Conservation (phyloP, 1,139 yeast species). For the Debaryomyces sp. region DNA sequence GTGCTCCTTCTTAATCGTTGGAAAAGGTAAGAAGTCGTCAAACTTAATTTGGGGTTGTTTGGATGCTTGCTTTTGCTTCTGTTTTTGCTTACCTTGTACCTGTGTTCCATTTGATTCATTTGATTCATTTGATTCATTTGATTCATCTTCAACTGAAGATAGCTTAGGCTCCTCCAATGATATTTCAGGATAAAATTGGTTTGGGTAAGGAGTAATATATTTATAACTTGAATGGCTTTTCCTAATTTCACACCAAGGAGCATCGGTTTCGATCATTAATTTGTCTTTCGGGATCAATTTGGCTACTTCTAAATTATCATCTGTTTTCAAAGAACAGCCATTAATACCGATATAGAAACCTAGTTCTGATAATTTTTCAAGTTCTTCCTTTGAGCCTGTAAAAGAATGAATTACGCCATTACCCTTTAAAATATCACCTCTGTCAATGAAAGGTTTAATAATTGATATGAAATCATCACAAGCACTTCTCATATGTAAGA, state of each 20-base stretch:
- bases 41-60: constrained; percentile 26
- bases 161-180: constrained; percentile 11
- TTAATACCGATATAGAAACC: constrained; percentile 82
- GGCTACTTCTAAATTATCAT: constrained; percentile 72
- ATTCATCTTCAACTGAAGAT: constrained; percentile 14
- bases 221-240: constrained; percentile 78
- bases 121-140: too few relatives aligned
- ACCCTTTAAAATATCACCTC: constrained; percentile 35
- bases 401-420: constrained; percentile 91
- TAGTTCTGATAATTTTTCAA: constrained; percentile 50
- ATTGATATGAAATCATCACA: constrained; percentile 74
- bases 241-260: constrained; percentile 97
- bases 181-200: constrained; percentile 53
- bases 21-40: constrained; percentile 60
- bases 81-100: background rate
- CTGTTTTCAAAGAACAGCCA: constrained; percentile 87
- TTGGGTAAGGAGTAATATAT: constrained; percentile 56
- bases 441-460: constrained; percentile 56
- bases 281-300: constrained; percentile 64
- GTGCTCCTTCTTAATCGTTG: constrained; percentile 67
- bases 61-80: constrained; percentile 5
- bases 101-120: constrained; percentile 7
- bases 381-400: constrained; percentile 77
- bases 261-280: constrained; percentile 88
- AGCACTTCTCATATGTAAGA: constrained; percentile 89